Evolutionary conservation across 2,329 filamentous ascomycete genomes (phyloP).

Genomic region (Fusarium mangiferae): DNA sequence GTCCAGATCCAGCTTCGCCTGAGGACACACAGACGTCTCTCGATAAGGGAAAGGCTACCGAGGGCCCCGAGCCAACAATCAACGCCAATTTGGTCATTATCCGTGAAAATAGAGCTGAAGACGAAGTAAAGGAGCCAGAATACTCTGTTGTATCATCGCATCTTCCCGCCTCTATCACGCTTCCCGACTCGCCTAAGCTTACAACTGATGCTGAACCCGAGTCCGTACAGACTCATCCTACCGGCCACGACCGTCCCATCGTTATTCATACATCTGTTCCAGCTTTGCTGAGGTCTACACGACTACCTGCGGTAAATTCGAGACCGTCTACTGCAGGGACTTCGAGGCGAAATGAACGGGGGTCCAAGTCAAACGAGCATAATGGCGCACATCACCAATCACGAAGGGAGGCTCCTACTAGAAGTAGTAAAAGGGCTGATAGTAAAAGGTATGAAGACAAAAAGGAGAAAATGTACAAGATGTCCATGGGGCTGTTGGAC

Average conservation of each 20-base stretch:
- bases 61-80: not conserved
- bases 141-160: not conserved
- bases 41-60: not conserved
- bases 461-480: not conserved
- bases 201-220: not conserved
- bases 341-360: not conserved
- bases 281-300: not conserved
- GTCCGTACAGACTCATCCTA: not conserved
- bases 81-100: not conserved
- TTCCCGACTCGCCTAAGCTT: not conserved
- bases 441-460: not conserved
- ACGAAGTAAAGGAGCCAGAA: not conserved
- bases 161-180: not conserved
- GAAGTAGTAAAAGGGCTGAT: not conserved
- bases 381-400: too few species aligned
- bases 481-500: not conserved
- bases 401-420: not conserved
- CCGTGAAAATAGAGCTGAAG: not conserved
- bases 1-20: not conserved
- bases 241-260: too few species aligned
- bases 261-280: not conserved
- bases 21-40: not conserved
- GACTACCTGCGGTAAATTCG: not conserved
- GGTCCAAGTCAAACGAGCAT: not conserved
- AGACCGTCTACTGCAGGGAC: not conserved